Evolutionary conservation across 2,329 filamentous ascomycete species (phyloP).

Genomic region (Escovopsis sp.): DNA sequence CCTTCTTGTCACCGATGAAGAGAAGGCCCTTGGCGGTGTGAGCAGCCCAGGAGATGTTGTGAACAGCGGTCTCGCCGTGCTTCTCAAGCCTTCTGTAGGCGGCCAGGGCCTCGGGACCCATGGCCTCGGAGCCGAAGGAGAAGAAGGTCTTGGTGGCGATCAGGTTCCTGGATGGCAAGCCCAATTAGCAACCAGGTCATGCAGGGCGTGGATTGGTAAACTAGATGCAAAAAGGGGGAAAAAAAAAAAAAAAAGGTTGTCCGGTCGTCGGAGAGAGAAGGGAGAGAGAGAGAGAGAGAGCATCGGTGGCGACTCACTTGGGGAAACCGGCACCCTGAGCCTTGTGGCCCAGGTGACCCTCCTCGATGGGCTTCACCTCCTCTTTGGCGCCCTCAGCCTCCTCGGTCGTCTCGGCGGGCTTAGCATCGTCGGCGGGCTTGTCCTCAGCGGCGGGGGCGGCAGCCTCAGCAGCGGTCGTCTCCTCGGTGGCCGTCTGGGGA

Average conservation of each 20-base stretch:
- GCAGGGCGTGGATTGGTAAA: no score
- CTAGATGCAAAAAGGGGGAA: no score
- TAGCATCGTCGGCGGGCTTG: slow-evolving; percentile 26
- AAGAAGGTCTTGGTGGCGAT: slow-evolving; percentile 90
- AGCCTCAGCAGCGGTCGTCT: slow-evolving; percentile 22
- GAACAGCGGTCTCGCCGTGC: slow-evolving; percentile 57
- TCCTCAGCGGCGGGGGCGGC: slow-evolving; percentile 20
- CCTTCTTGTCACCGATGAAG: slow-evolving; percentile 77
- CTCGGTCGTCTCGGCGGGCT: slow-evolving; percentile 21
- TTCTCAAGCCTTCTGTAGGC: slow-evolving; percentile 83
- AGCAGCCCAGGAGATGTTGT: slow-evolving; percentile 74
- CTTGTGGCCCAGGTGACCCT: slow-evolving; percentile 84
- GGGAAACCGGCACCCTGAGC: slow-evolving; percentile 63
- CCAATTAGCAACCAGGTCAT: no score
- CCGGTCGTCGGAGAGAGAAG: neutral
- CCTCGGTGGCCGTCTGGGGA: slow-evolving; percentile 10
- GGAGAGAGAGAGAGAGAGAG: neutral
- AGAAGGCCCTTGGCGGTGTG: slow-evolving; percentile 92
- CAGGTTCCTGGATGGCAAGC: slow-evolving; percentile 48
- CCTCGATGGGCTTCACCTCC: slow-evolving; percentile 57
- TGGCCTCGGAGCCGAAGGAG: slow-evolving; percentile 61
- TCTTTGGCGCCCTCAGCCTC: slow-evolving; percentile 29
- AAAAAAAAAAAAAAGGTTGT: no score
- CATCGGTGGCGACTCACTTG: slow-evolving; percentile 51
- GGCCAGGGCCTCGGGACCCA: slow-evolving; percentile 59